These are phyloP conservation scores for Melastoma candidum DNA, from an alignment of 441 rosid genomes.

Conservation along the genomic window DNA sequence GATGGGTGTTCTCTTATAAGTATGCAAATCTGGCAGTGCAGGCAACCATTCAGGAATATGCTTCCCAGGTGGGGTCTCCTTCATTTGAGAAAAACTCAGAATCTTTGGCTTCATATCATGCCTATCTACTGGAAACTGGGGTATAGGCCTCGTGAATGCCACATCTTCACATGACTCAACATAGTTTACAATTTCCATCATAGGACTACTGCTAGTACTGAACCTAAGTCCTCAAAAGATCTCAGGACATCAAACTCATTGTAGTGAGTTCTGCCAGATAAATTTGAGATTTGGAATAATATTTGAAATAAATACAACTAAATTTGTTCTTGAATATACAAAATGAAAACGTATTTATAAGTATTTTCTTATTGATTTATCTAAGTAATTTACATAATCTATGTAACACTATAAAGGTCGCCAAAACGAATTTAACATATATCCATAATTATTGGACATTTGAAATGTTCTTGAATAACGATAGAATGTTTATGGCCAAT, in stretches of 20 bases:
- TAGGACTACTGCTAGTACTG: slow-evolving; percentile 26
- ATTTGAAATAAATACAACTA: no score
- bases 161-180: slow-evolving; percentile 45
- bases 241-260: slow-evolving; percentile 63
- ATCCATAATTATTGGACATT: no score
- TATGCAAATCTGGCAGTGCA: slow-evolving; percentile 92
- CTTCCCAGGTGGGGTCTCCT: slow-evolving; percentile 66
- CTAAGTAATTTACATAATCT: no score
- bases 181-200: slow-evolving; percentile 44
- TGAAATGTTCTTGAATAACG: no score
- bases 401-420: no score
- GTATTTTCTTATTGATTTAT: no score
- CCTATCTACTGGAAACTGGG: slow-evolving; percentile 47
- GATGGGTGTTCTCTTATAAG: slow-evolving; percentile 66
- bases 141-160: slow-evolving; percentile 59
- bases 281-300: slow-evolving; percentile 22
- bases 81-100: slow-evolving; percentile 69
- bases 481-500: no score
- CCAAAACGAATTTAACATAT: no score
- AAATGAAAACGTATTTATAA: no score
- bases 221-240: slow-evolving; percentile 60
- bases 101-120: slow-evolving; percentile 28
- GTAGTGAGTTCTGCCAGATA: slow-evolving; percentile 72
- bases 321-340: no score
- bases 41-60: slow-evolving; percentile 91